phyloP scores from a whole-genome alignment of 441 rosid species.

The Iberis amara region DNA sequence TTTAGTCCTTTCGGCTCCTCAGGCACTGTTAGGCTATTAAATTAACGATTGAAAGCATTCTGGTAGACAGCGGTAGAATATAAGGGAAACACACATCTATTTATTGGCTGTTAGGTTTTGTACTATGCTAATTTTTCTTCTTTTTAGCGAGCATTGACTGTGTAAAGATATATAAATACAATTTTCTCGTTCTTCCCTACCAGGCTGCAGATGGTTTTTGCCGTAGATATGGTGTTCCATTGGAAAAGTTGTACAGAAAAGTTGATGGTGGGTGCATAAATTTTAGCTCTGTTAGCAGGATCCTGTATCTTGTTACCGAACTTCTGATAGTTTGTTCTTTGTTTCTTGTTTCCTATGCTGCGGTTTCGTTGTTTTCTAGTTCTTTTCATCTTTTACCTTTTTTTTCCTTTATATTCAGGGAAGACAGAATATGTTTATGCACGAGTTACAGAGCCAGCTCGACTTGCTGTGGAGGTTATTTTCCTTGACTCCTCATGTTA shows the following conservation, averaged over 20 bases:
- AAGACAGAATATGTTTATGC: conserved; percentile 76
- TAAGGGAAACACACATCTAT: conserved; percentile 8
- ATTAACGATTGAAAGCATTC: conserved; percentile 10
- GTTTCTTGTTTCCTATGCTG: conserved; percentile 12
- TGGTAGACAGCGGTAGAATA: conserved; percentile 15
- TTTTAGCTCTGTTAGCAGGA: conserved; percentile 7
- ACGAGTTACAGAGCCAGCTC: conserved; percentile 62
- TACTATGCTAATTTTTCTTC: neutral
- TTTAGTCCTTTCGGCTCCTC: conserved; percentile 20
- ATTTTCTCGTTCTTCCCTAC: conserved; percentile 23
- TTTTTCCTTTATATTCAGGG: conserved; percentile 43
- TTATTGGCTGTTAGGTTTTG: conserved; percentile 5
- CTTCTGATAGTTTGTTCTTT: conserved; percentile 9
- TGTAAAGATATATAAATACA: neutral
- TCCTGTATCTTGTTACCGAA: conserved; percentile 10
- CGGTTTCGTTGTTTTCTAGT: neutral
- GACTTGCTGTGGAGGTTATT: conserved; percentile 67
- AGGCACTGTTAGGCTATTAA: conserved; percentile 16
- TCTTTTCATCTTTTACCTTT: neutral
- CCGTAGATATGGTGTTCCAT: conserved; percentile 61
- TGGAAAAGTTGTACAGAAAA: conserved; percentile 58
- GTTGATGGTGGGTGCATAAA: conserved; percentile 57
- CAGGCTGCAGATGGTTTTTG: conserved; percentile 97
- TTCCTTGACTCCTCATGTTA: conserved; percentile 28
- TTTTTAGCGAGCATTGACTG: conserved; percentile 2